Evolutionary conservation across 176 grass and related monocot species (phyloP).

Genomic region (Aegilops longissima): DNA sequence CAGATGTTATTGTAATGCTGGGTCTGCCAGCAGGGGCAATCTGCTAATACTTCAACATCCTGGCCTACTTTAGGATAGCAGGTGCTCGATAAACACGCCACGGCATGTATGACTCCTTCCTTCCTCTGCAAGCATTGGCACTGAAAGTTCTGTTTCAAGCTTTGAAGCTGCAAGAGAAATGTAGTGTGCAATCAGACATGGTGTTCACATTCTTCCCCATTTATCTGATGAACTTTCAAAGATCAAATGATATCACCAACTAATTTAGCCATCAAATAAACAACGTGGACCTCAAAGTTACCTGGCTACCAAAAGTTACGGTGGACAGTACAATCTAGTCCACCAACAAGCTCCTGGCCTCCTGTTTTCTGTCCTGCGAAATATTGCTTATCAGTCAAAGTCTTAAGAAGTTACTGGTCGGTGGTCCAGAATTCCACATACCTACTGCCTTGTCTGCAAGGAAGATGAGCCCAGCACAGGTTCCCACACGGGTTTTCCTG

Average conservation of each 20-base stretch:
- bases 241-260: not conserved
- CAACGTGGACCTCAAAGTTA: not conserved
- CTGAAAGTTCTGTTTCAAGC: conserved; percentile 88
- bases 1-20: conserved; percentile 40
- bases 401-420: not conserved
- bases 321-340: conserved; percentile 92
- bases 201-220: conserved; percentile 3
- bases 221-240: not conserved
- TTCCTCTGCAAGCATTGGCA: conserved; percentile 82
- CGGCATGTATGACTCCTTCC: conserved; percentile 63
- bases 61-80: conserved; percentile 83
- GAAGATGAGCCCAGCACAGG: conserved; percentile 96
- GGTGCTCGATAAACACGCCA: conserved; percentile 96
- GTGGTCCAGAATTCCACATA: conserved; percentile 39
- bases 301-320: conserved; percentile 97
- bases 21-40: conserved; percentile 57
- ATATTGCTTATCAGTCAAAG: not conserved
- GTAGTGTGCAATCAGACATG: conserved; percentile 18
- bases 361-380: conserved; percentile 71
- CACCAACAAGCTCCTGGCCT: conserved; percentile 92
- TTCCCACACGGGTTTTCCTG: conserved; percentile 97
- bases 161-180: conserved; percentile 79
- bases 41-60: conserved; percentile 80
- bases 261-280: not conserved
- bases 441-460: conserved; percentile 89